A percentile compares a stretch with the other conserved stretches of the same genome.
Conservation (phyloP, 2,329 filamentous ascomycete genomes). For the Tolypocladium inflatum region DNA sequence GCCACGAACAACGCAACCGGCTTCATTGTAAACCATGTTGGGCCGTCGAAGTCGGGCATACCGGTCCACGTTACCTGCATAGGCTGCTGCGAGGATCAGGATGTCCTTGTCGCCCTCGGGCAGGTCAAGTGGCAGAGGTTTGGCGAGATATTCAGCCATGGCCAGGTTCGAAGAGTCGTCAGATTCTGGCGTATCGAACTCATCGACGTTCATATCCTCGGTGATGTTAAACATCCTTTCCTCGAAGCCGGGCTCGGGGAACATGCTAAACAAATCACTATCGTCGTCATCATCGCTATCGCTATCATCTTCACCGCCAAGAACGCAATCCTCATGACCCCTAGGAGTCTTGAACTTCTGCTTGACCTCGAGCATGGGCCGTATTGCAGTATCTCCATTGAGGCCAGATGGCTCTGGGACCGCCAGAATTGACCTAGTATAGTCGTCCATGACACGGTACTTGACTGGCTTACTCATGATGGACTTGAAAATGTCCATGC, state of each 20-base stretch:
- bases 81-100: conserved; percentile 26
- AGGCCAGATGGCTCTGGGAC: conserved; percentile 8
- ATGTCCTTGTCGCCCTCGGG: conserved; percentile 26
- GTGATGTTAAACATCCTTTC: too few species aligned
- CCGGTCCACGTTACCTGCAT: conserved; percentile 26
- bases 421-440: conserved; percentile 10
- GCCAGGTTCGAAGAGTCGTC: too few species aligned
- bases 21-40: conserved; percentile 13
- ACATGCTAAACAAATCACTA: too few species aligned
- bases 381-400: conserved; percentile 25
- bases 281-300: too few species aligned
- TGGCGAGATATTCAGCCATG: neutral
- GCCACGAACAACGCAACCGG: conserved; percentile 18
- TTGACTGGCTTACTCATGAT: conserved; percentile 17
- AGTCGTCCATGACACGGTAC: conserved; percentile 26
- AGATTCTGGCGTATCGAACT: neutral
- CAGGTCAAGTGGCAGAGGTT: conserved; percentile 24
- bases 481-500: conserved; percentile 15
- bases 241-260: too few species aligned
- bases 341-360: neutral
- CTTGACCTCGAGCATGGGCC: neutral
- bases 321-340: neutral
- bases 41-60: conserved; percentile 25
- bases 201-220: neutral
- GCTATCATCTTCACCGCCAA: too few species aligned